Base-by-base conservation (phyloP, 2,329 filamentous ascomycete species). In the Arthrobotrys pseudoclavata region DNA sequence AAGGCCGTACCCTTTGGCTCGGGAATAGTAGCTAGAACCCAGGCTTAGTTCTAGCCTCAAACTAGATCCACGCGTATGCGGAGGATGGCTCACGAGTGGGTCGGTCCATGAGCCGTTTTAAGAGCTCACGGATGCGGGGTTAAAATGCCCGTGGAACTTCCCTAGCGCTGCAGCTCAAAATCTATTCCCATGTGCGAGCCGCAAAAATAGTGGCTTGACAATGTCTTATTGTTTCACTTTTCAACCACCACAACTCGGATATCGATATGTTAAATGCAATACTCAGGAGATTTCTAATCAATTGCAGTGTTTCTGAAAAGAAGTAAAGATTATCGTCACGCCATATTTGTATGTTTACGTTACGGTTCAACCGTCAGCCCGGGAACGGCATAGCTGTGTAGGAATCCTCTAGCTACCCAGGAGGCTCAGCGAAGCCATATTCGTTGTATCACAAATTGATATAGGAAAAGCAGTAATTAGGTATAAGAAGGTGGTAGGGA, bases 131-230 rank as follows among this genome's bases (percentile, higher is more conserved):
- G 10, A n/a, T 24, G 20, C 12, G 7, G 26, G 22, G 50, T 4
- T 29, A 29, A 4, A 18, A 18, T 31, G n/a, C 5, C 42, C 4
- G 42, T 20, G 24, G 50, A 3, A 2, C 24, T 18, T 31, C 7
- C n/a, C 1, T 20, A 45, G 42, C n/a, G 42, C 15, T 7, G 4
- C 24, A n/a, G 9, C 50, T 9, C 26, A 4, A 12, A n/a, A n/a
- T 18, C 12, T 53, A 53, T 53, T 53, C 50, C 50, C 34, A 7
- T 53, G 50, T 53, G 50, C 50, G 50, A 53, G 10, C 50, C 26
- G 24, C 22, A 18, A 2, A 7, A 18, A 29, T 29, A 13, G 26
- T 15, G 22, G 24, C 50, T 53, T 52, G 48, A 22, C 3, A 52
- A n/a, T 29, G 2, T 12, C 15, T 3, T n/a, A 15, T 5, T 50